Evolutionary conservation across 352 stramenopile species (phyloP), one percentile per base, ranked within the genome.

Genomic region (Globisporangium solare): DNA sequence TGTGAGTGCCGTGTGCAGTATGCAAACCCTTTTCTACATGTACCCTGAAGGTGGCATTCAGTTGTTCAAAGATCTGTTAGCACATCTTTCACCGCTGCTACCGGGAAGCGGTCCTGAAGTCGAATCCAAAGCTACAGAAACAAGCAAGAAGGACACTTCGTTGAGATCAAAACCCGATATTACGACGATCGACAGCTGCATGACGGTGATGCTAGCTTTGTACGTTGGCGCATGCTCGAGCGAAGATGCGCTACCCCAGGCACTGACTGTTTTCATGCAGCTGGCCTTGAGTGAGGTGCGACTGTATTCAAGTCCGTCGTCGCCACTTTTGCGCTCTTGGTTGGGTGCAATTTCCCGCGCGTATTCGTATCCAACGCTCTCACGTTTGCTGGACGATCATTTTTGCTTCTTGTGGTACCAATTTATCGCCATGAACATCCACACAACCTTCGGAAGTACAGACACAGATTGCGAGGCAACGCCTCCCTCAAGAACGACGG

Each of bases 21-120:
- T 89, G 41, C 82, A 91, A 54, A 82, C 83, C 6, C 24, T 93
- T 18, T 87, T 86, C 53, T 88, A 77, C 55, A 95, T 92, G 83
- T 93, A 88, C 60, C 78, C 79, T 17, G 81, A 93, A 51, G 86
- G 84, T 17, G 63, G 73, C 10, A 47, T 66, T 24, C 62, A 73
- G 58, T 66, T 92, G 14, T 88, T 82, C 61, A 66, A 64, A n/a
- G 70, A 91, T 63, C 61, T 82, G 37, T 75, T 67, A 20, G 41
- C 68, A n/a, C 27, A 66, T n/a, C 46, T 87, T 21, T 56, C 68
- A 14, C 62, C 74, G 22, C 67, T 71, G 45, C 47, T 64, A 6
- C 67, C 67, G 1, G n/a, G 45, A 11, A 53, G 39, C 11, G 22
- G 42, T 8, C 42, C 47, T 12, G 12, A 2, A 21, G 41, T 18